Conservation (phyloP, 2,329 filamentous ascomycete genomes). For the Ustulina deusta region DNA sequence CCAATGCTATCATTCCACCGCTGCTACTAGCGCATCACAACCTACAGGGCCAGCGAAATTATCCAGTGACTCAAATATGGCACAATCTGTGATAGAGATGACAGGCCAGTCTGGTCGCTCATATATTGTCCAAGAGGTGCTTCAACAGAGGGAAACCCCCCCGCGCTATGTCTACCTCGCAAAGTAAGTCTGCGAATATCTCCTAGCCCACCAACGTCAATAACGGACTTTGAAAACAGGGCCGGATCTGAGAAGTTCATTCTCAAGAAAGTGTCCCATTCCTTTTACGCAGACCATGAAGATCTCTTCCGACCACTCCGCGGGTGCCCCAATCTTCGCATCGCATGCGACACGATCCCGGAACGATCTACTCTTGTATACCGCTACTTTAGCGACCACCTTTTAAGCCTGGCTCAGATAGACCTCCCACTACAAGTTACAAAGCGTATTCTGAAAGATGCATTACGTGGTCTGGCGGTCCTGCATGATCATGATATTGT, state of each 20-base stretch:
- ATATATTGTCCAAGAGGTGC: slow-evolving; percentile 28
- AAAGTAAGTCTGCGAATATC: slow-evolving; percentile 18
- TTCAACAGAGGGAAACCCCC: slow-evolving; percentile 21
- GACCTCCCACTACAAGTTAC: slow-evolving; percentile 19
- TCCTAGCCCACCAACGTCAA: slow-evolving; percentile 4
- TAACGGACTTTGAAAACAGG: slow-evolving; percentile 17
- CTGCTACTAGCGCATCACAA: slow-evolving; percentile 15
- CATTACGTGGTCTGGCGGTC: slow-evolving; percentile 21
- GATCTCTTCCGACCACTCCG: slow-evolving; percentile 16
- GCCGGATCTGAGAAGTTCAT: slow-evolving; percentile 22
- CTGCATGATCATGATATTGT: slow-evolving; percentile 26
- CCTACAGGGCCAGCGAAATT: slow-evolving; percentile 3
- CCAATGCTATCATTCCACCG: slow-evolving; percentile 20
- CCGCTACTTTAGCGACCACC: slow-evolving; percentile 24
- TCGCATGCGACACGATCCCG: slow-evolving; percentile 26
- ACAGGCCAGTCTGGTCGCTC: slow-evolving; percentile 22
- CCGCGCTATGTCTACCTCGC: slow-evolving; percentile 24
- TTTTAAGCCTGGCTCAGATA: slow-evolving; percentile 21
- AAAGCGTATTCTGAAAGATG: slow-evolving; percentile 25
- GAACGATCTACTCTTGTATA: slow-evolving; percentile 26
- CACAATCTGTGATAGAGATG: slow-evolving; percentile 21
- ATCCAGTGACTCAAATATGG: slow-evolving; percentile 13
- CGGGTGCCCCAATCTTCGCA: slow-evolving; percentile 18
- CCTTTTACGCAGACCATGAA: slow-evolving; percentile 18
- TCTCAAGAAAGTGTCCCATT: slow-evolving; percentile 22